Evolutionary conservation across 768 basidiomycete species (phyloP), one percentile per base, ranked within the genome.

Genomic region (Naganishia onofrii): DNA sequence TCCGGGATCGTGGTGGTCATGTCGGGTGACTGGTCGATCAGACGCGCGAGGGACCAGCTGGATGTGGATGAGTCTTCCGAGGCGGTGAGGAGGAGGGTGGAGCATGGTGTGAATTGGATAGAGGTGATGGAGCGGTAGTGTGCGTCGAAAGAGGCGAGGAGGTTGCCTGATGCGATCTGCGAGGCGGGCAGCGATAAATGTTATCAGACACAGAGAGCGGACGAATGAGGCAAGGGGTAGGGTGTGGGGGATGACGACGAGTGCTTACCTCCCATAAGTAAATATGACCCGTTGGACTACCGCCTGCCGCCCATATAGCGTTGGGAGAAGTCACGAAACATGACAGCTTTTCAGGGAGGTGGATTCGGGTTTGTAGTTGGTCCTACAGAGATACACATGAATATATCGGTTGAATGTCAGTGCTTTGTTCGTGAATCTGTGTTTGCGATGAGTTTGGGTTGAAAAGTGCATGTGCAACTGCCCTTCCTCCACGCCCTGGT

Each of bases 231-330:
- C n/a, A n/a, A 51, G 31, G 68, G 10, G 23, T 26, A 13, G 55
- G 12, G 34, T 4, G 34, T 5, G 34, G 34, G 12, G 34, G 34
- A 36, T 5, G 34, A 36, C 4, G 34, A 12, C 34, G 34, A 4
- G 15, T 15, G 13, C 88, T 75, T 73, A 89, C 93, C 90, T 97
- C 94, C 96, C 96, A 99, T 0, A 99, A 82, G 77, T 94, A 94
- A 75, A 98, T 86, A 65, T 93, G 87, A 34, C 96, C 96, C 76
- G 90, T 88, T 4, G 86, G 81, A 0, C 93, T 94, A 36, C 93
- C 96, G 29, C 90, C 94, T 0, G 91, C 93, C 75, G 91, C 93
- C 74, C 88, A 90, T 42, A 83, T 81, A 3, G 93, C 93, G 55
- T 83, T 84, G 21, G 84, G 84, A 79, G 94, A 91, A 8, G 92